Conservation (phyloP, 2,329 filamentous ascomycete genomes). For the Alternaria atra region DNA sequence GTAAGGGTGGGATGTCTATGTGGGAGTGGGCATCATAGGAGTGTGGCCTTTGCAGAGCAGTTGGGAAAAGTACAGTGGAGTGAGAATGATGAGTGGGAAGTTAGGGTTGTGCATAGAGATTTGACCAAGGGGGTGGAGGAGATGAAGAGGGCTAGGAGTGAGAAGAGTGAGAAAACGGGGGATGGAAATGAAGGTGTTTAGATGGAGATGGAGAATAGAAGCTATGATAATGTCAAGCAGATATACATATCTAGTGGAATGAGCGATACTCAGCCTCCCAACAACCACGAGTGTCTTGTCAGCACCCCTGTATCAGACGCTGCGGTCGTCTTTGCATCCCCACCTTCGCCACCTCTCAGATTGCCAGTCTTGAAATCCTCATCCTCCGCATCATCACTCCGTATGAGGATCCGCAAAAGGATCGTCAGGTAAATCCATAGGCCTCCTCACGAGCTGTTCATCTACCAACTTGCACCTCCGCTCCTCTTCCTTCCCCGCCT, state of each 20-base stretch:
- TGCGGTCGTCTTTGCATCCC: not conserved
- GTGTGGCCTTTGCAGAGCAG: conserved; percentile 19
- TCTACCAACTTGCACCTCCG: not conserved
- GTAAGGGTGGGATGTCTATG: conserved; percentile 15
- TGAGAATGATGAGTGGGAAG: conserved; percentile 11
- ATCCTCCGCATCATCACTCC: not conserved
- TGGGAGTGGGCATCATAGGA: conserved; percentile 18
- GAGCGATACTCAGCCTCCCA: not conserved
- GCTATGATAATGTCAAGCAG: not conserved
- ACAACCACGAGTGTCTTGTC: not conserved
- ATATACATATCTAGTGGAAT: not conserved
- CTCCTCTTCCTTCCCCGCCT: not conserved
- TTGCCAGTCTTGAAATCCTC: not conserved
- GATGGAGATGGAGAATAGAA: not conserved
- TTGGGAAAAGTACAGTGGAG: conserved; percentile 14
- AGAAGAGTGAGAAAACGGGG: not conserved
- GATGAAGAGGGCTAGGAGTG: not conserved
- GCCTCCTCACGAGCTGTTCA: too few species aligned
- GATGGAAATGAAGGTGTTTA: not conserved
- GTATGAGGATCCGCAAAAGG: not conserved
- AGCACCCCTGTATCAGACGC: not conserved
- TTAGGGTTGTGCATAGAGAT: conserved; percentile 13
- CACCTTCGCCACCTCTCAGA: not conserved
- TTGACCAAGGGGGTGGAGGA: conserved; percentile 7
- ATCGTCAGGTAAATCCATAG: not conserved